Percentiles rank a stretch among this genome's conserved stretches.
phyloP scores from a whole-genome alignment of 2,329 filamentous ascomycete species.

The Fragosphaeria purpurea region DNA sequence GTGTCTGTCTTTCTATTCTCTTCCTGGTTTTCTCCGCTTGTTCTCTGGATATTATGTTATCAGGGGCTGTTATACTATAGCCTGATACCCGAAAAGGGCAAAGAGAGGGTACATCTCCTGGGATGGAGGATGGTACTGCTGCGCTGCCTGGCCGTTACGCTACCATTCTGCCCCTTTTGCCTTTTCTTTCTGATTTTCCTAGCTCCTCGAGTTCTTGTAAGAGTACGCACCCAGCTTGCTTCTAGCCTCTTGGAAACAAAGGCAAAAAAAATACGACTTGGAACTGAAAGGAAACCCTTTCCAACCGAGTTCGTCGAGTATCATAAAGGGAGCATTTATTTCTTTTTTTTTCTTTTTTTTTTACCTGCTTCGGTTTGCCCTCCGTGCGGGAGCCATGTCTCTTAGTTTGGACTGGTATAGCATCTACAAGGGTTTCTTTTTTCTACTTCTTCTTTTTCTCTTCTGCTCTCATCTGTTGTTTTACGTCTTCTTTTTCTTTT shows the following conservation, averaged over 20 bases:
- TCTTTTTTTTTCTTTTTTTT: background rate
- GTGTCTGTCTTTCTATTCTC: background rate
- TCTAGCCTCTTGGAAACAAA: background rate
- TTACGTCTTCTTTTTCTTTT: no score
- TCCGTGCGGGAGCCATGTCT: conserved; percentile 1
- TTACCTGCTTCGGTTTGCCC: background rate
- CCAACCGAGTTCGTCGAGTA: background rate
- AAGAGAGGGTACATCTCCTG: no score
- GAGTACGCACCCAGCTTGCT: no score
- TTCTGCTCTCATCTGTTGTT: no score
- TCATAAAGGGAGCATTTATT: background rate
- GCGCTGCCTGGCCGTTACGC: no score
- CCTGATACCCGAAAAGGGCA: background rate
- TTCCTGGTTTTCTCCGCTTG: background rate
- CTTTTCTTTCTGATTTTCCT: no score
- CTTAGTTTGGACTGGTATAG: background rate
- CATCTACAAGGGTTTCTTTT: no score
- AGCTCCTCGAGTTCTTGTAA: no score
- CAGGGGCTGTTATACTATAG: background rate
- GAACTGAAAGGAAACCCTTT: conserved; percentile 1
- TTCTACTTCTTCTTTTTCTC: no score
- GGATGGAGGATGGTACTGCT: no score
- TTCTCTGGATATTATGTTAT: background rate
- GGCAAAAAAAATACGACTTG: background rate
- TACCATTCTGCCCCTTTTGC: no score